These are phyloP conservation scores for Fusarium papillatum DNA, from an alignment of 2,329 filamentous ascomycete species.

Conservation along the genomic window DNA sequence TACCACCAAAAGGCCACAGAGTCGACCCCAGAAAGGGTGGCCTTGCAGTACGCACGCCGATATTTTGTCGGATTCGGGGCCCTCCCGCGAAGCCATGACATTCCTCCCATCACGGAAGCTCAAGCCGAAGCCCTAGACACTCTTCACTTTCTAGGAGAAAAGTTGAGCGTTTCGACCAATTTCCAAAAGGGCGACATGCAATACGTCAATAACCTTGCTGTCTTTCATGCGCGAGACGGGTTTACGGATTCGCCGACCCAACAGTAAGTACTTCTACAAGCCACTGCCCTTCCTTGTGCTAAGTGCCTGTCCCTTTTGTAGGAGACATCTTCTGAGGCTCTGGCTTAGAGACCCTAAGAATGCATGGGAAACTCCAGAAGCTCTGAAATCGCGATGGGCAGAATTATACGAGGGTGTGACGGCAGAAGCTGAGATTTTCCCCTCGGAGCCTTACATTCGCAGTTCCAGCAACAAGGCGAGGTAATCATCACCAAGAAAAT, in stretches of 20 bases:
- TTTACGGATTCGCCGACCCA: slow-evolving; percentile 48
- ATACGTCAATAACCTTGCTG: slow-evolving; percentile 66
- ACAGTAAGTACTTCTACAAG: slow-evolving; percentile 15
- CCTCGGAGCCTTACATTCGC: slow-evolving; percentile 27
- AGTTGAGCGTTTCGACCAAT: slow-evolving; percentile 56
- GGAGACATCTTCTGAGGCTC: slow-evolving; percentile 61
- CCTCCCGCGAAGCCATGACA: slow-evolving; percentile 61
- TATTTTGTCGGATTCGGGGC: slow-evolving; percentile 37
- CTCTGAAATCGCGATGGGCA: slow-evolving; percentile 18
- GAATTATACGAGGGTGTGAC: slow-evolving; percentile 26
- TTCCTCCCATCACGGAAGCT: slow-evolving; percentile 67
- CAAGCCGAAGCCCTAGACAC: slow-evolving; percentile 66
- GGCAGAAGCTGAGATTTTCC: slow-evolving; percentile 23
- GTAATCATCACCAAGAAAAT: not conserved
- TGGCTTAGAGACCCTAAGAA: slow-evolving; percentile 62
- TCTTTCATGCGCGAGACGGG: slow-evolving; percentile 65
- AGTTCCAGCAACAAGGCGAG: slow-evolving; percentile 27
- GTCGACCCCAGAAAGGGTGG: slow-evolving; percentile 2
- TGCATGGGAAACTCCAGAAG: slow-evolving; percentile 54
- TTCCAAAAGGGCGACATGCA: slow-evolving; percentile 65
- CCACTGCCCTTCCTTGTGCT: too few relatives aligned
- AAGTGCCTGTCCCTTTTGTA: slow-evolving; percentile 1
- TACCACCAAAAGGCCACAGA: slow-evolving; percentile 19
- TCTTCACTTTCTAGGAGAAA: slow-evolving; percentile 61
- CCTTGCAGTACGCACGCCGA: slow-evolving; percentile 26